Conservation (phyloP, 2,329 filamentous ascomycete genomes). For the Fusarium euwallaceae region DNA sequence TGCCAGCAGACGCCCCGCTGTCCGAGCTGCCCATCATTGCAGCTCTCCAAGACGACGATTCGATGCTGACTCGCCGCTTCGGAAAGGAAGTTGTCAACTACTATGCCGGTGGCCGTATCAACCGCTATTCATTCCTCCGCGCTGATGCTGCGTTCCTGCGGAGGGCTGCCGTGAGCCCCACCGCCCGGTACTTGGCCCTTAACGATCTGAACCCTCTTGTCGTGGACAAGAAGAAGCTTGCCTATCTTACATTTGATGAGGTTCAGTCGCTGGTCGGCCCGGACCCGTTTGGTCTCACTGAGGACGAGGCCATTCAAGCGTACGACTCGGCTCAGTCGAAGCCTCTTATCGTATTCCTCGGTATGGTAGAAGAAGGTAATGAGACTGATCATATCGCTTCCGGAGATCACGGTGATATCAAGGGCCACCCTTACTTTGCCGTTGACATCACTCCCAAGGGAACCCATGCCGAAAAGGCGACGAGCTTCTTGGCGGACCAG, state of each 20-base stretch:
- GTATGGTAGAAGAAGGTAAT: conserved; percentile 78
- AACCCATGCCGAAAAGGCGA: conserved; percentile 71
- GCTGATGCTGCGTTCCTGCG: conserved; percentile 78
- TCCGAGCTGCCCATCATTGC: conserved; percentile 60
- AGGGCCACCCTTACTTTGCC: conserved; percentile 87
- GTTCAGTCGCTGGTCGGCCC: conserved; percentile 77
- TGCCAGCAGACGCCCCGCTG: conserved; percentile 49
- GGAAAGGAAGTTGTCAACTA: conserved; percentile 87
- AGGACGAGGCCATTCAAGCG: conserved; percentile 78
- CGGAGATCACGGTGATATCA: conserved; percentile 74
- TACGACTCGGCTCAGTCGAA: conserved; percentile 79
- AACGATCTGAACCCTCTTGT: conserved; percentile 82
- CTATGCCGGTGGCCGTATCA: conserved; percentile 83
- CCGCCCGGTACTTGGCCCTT: conserved; percentile 81
- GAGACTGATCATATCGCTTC: conserved; percentile 48
- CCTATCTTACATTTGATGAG: conserved; percentile 77
- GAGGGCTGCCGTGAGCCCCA: conserved; percentile 72
- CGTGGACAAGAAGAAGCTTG: conserved; percentile 68
- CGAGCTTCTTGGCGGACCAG: conserved; percentile 57
- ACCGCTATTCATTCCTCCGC: conserved; percentile 84
- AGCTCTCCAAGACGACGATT: conserved; percentile 63
- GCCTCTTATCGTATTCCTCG: conserved; percentile 86
- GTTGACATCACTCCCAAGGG: conserved; percentile 86
- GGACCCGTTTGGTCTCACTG: conserved; percentile 77
- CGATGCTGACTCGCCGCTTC: conserved; percentile 82